Evolutionary conservation across 2,329 filamentous ascomycete species (phyloP), one percentile per base, ranked within the genome.

Genomic region (Calonectria ilicicola): DNA sequence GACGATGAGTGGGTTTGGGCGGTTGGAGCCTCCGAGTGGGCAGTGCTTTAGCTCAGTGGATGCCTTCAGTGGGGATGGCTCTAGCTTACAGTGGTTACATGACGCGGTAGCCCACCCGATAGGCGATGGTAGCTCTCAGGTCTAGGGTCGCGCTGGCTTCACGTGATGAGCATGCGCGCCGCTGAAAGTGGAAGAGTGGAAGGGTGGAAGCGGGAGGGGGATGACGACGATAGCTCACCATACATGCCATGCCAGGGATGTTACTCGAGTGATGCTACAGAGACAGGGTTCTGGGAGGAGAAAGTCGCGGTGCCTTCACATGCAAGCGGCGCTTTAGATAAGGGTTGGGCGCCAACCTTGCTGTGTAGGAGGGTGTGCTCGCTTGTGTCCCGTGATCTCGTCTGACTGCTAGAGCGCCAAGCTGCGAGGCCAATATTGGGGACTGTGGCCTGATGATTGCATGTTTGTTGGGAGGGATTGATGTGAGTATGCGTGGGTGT

Each of bases 21-120:
- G 65, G 65, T 72, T 72, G 60, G 68, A 66, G 62, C 63, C 49
- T 65, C 47, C 46, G 19, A 47, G 67, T 46, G 58, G 58, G 60
- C 47, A 53, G 58, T 63, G 69, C 65, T 62, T 68, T 47, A 53
- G 40, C 44, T 47, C 40, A 49, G 60, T 56, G 67, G 58, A 46
- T 56, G 60, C 51, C 38, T 67, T 46, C 64, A 63, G 58, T 62
- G 68, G 67, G 67, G 63, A 49, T 56, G 67, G 64, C 62, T 69
- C 40, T 72, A 70, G 76, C 75, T 77, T 77, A 79, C 70, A 79
- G 75, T 77, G 76, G 76, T 75, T 79, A 79, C 74, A 76, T 80
- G 70, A 71, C 65, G 70, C 68, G 67, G 72, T 32, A 75, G 66
- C 51, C 53, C 27, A 71, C 47, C 74, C 71, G 78, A 79, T 80